Percentiles rank a stretch among this genome's conserved stretches.
Conservation (phyloP, 805 yeast genomes). For the Candida pseudoglaebosa region DNA sequence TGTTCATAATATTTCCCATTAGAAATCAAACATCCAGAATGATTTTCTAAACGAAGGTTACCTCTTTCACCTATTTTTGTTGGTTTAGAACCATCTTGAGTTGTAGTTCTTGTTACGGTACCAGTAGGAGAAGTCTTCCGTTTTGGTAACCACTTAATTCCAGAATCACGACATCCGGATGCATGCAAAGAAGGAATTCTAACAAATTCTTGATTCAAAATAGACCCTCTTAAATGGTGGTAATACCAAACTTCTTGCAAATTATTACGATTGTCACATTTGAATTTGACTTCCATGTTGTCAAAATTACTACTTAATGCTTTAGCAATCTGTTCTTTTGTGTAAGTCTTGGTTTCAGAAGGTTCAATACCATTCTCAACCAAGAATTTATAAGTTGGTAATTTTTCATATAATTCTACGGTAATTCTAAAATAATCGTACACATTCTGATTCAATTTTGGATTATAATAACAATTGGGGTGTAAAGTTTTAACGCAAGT, state of each 20-base stretch:
- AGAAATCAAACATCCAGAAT: conserved; percentile 74
- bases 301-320: conserved; percentile 48
- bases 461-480: conserved; percentile 59
- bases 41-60: conserved; percentile 44
- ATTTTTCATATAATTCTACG: conserved; percentile 25
- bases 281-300: conserved; percentile 55
- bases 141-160: conserved; percentile 42
- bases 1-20: conserved; percentile 79
- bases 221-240: conserved; percentile 69
- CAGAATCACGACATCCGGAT: conserved; percentile 59
- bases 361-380: conserved; percentile 68
- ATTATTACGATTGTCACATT: conserved; percentile 46
- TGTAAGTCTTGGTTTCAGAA: conserved; percentile 51
- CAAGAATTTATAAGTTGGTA: conserved; percentile 64
- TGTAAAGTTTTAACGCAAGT: conserved; percentile 82
- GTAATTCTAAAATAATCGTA: conserved; percentile 50
- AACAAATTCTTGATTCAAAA: conserved; percentile 54
- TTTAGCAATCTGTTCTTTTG: conserved; percentile 48
- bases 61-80: conserved; percentile 19
- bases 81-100: background rate
- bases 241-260: conserved; percentile 76
- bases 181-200: conserved; percentile 57
- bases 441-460: conserved; percentile 28
- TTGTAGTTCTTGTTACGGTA: background rate
- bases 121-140: background rate